phyloP scores from a whole-genome alignment of 805 yeast genomes.

The Myxozyma kluyveri region DNA sequence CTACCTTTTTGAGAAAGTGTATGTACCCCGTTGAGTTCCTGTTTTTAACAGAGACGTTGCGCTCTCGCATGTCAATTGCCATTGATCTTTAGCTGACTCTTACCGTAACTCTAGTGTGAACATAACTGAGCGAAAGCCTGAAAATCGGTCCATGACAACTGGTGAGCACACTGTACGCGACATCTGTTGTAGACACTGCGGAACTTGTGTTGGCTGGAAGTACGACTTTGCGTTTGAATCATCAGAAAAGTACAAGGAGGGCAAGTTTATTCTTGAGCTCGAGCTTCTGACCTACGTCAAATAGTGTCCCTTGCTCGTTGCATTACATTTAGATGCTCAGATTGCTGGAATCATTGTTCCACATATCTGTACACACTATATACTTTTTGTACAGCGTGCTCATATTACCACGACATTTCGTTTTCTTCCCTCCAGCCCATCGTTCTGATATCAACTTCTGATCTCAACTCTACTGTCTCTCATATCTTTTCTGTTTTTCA shows the following conservation, averaged over 20 bases:
- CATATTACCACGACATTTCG: too few species aligned
- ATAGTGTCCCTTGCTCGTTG: too few species aligned
- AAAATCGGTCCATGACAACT: conserved; percentile 54
- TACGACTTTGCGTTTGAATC: conserved; percentile 50
- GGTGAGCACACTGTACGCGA: conserved; percentile 59
- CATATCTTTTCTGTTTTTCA: too few species aligned
- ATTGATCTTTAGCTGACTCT: background rate
- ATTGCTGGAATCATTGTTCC: too few species aligned
- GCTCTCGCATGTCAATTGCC: background rate
- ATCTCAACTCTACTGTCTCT: too few species aligned
- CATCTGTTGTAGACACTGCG: conserved; percentile 56
- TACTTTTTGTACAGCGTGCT: too few species aligned
- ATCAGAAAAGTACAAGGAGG: conserved; percentile 58
- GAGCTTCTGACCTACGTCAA: conserved; percentile 30
- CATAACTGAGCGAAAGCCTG: conserved; percentile 41
- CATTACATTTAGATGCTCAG: too few species aligned
- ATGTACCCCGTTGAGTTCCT: conserved; percentile 27
- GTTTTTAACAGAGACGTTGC: background rate
- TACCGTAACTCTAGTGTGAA: conserved; percentile 40
- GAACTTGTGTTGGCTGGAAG: conserved; percentile 59
- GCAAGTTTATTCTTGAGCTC: conserved; percentile 55
- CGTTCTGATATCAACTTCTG: too few species aligned
- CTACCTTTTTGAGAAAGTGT: conserved; percentile 49
- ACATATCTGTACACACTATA: too few species aligned
- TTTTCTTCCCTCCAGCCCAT: too few species aligned